Evolutionary conservation across 495 filamentous ascomycete species (phyloP), one percentile per base, ranked within the genome.

Genomic region (Talaromyces liani): DNA sequence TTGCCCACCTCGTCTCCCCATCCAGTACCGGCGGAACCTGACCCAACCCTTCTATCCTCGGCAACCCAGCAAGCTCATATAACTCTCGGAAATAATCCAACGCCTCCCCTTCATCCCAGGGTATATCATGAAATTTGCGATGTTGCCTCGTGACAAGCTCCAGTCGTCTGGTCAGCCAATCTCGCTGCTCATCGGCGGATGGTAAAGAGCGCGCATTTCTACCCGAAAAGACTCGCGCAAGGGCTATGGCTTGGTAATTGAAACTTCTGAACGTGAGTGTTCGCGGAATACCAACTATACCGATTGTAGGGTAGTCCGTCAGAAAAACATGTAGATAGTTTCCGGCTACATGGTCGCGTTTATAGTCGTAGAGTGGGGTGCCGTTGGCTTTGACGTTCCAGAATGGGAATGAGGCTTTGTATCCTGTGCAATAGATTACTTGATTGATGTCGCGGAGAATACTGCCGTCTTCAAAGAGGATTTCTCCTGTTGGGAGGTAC

Each of bases 351-450:
- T 67, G 66, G 25, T 70, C 71, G 4, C 69, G 62, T n/a, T 22
- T 25, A 20, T 82, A 79, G 66, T 81, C 77, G 65, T 66, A 82
- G 16, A 83, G 61, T 18, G 67, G 65, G 0, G 65, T 58, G 5
- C 78, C 80, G 61, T 78, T 79, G 1, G 67, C 65, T 3, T 64
- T 60, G n/a, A 18, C 41, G 64, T 80, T 78, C 80, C 79, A 81
- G 63, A 80, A 82, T 7, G 80, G 78, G 61, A 76, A 81, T 3
- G 79, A 81, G 1, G 73, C 47, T 51, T 72, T 71, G 65, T 83
- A 83, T 0, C 80, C 80, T 1, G 80, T 82, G 63, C 73, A 78
- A 67, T 83, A 83, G 45, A 82, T 75, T 14, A 83, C 73, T 2
- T 68, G 59, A 56, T 82, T 79, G 41, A 83, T 67, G 54, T 75